phyloP scores from a whole-genome alignment of 805 yeast species.

The Barnettozyma californica region DNA sequence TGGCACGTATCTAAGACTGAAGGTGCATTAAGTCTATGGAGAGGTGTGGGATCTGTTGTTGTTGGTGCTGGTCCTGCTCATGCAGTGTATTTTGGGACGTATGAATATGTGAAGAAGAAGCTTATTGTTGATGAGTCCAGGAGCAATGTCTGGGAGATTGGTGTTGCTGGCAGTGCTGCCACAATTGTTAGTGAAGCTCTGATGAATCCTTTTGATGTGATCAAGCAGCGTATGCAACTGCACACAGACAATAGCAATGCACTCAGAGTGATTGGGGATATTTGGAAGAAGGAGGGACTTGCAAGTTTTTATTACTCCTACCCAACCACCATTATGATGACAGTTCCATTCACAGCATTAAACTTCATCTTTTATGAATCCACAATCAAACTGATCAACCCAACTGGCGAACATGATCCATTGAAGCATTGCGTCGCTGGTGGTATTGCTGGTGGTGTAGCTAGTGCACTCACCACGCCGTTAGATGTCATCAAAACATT shows the following conservation, averaged over 20 bases:
- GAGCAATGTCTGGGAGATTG: slow-evolving; percentile 74
- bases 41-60: slow-evolving; percentile 88
- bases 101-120: slow-evolving; percentile 57
- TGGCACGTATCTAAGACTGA: slow-evolving; percentile 73
- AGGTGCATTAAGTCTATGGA: slow-evolving; percentile 86
- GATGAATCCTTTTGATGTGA: slow-evolving; percentile 96
- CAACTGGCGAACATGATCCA: slow-evolving; percentile 78
- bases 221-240: slow-evolving; percentile 92
- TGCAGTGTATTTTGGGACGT: slow-evolving; percentile 93
- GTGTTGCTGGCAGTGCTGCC: slow-evolving; percentile 89
- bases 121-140: slow-evolving; percentile 34
- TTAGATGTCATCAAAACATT: slow-evolving; percentile 90
- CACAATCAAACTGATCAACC: slow-evolving; percentile 68
- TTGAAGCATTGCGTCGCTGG: slow-evolving; percentile 88
- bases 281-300: slow-evolving; percentile 50
- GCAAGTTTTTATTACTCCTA: slow-evolving; percentile 82
- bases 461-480: slow-evolving; percentile 94
- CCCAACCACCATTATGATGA: slow-evolving; percentile 92
- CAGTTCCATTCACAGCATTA: slow-evolving; percentile 90
- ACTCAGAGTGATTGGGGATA: slow-evolving; percentile 11
- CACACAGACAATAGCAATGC: slow-evolving; percentile 11
- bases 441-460: slow-evolving; percentile 89
- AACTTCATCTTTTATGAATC: slow-evolving; percentile 92
- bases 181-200: slow-evolving; percentile 87
- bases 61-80: slow-evolving; percentile 99